Conservation (phyloP, 345 rosid genomes). For the Turnera subulata region DNA sequence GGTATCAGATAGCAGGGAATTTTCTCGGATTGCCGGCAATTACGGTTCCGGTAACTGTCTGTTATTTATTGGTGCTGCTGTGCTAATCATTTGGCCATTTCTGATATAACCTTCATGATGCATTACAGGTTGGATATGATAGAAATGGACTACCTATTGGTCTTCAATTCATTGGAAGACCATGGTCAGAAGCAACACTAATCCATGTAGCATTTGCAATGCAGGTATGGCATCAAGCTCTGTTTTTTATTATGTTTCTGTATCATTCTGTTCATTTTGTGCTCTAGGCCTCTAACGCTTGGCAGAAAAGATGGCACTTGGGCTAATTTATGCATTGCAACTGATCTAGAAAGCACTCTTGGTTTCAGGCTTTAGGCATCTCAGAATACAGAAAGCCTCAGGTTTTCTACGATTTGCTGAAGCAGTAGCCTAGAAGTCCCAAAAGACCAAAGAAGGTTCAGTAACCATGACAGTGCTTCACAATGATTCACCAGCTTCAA, state of each 20-base stretch:
- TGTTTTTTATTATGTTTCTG: no score
- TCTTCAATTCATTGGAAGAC: slow-evolving; percentile 68
- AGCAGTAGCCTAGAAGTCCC: slow-evolving; percentile 7
- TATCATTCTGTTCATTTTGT: no score
- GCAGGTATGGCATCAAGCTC: slow-evolving; percentile 41
- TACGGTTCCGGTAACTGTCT: slow-evolving; percentile 48
- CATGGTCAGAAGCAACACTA: slow-evolving; percentile 70
- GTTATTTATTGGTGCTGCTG: neutral
- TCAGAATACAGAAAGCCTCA: slow-evolving; percentile 42
- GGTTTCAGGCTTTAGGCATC: slow-evolving; percentile 37
- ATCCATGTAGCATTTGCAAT: slow-evolving; percentile 54
- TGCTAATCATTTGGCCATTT: neutral
- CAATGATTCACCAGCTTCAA: no score
- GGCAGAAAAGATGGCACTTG: no score
- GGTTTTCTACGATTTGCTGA: slow-evolving; percentile 50
- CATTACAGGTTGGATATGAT: slow-evolving; percentile 65
- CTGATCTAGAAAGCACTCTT: no score
- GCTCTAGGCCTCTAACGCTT: no score
- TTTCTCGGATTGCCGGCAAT: slow-evolving; percentile 74
- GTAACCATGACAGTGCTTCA: neutral
- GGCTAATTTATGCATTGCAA: neutral
- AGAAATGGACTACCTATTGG: slow-evolving; percentile 59
- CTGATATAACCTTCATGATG: neutral
- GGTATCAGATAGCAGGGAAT: slow-evolving; percentile 71
- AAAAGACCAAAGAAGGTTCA: neutral